Evolutionary conservation across 139 green algal genomes (phyloP).

Genomic region (Asterochloris erici): DNA sequence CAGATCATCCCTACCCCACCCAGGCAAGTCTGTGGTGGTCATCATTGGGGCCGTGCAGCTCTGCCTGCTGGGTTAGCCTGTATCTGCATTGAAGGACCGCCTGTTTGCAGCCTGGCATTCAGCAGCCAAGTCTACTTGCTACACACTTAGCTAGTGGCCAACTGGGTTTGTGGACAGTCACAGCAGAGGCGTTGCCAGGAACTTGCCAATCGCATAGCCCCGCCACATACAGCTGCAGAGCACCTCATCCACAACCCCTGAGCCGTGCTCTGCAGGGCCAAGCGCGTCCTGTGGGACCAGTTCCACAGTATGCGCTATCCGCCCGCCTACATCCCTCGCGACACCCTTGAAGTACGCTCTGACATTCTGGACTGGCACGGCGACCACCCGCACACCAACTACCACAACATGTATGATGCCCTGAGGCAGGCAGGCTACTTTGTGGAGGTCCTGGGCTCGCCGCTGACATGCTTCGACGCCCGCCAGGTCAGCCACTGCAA

Average conservation of each 20-base stretch:
- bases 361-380: slow-evolving; percentile 99
- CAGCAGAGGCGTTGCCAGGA: too few species aligned
- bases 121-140: too few species aligned
- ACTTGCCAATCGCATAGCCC: too few species aligned
- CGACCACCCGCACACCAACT: slow-evolving; percentile 98
- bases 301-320: slow-evolving; percentile 95
- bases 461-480: slow-evolving; percentile 93
- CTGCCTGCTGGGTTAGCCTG: not conserved
- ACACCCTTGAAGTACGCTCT: slow-evolving; percentile 70
- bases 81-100: not conserved
- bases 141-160: too few species aligned
- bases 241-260: too few species aligned
- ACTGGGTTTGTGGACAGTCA: too few species aligned
- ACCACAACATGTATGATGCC: slow-evolving; percentile 79
- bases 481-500: slow-evolving; percentile 15
- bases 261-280: slow-evolving; percentile 27
- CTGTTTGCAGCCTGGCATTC: too few species aligned
- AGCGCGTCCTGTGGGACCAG: slow-evolving; percentile 94
- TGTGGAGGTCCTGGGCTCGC: slow-evolving; percentile 84
- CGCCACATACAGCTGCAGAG: too few species aligned
- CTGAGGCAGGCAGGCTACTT: slow-evolving; percentile 74
- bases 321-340: slow-evolving; percentile 90
- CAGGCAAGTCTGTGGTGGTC: slow-evolving; percentile 23
- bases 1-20: slow-evolving; percentile 67
- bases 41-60: not conserved